These are phyloP conservation scores for Kwoniella europaea DNA, from an alignment of 768 basidiomycete species.

Conservation along the genomic window DNA sequence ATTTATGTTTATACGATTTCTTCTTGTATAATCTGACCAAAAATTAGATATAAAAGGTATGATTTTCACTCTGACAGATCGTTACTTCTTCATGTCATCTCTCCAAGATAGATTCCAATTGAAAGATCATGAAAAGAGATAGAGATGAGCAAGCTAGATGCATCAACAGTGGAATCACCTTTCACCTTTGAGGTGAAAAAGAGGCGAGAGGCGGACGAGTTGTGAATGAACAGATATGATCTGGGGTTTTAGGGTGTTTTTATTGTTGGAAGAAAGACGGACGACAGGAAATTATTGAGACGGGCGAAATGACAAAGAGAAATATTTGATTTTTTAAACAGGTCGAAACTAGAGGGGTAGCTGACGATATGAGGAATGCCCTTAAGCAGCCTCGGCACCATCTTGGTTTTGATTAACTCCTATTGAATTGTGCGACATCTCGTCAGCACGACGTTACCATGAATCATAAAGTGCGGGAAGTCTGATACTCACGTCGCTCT, in stretches of 20 bases:
- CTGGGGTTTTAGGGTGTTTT: background rate
- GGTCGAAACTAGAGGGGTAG: no score
- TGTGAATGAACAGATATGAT: slow-evolving; percentile 1
- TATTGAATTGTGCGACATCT: slow-evolving; percentile 3
- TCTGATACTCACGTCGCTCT: slow-evolving; percentile 70
- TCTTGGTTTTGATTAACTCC: slow-evolving; percentile 29
- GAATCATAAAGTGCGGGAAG: background rate
- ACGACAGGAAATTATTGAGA: slow-evolving; percentile 28
- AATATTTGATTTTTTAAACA: no score
- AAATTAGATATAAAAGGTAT: background rate
- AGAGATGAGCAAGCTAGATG: background rate
- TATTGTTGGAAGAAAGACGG: slow-evolving; percentile 28
- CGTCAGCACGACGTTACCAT: background rate
- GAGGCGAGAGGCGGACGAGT: slow-evolving; percentile 13
- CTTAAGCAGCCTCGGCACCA: slow-evolving; percentile 27
- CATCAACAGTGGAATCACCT: background rate
- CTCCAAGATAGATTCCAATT: background rate
- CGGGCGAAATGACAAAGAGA: slow-evolving; percentile 31
- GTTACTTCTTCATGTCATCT: background rate
- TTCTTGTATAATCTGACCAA: background rate
- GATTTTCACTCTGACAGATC: background rate
- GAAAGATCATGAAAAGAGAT: background rate
- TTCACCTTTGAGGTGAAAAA: slow-evolving; percentile 5
- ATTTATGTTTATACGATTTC: background rate
- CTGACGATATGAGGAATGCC: slow-evolving; percentile 5